These are phyloP conservation scores for Turnera subulata DNA, from an alignment of 345 rosid genomes.

Conservation along the genomic window DNA sequence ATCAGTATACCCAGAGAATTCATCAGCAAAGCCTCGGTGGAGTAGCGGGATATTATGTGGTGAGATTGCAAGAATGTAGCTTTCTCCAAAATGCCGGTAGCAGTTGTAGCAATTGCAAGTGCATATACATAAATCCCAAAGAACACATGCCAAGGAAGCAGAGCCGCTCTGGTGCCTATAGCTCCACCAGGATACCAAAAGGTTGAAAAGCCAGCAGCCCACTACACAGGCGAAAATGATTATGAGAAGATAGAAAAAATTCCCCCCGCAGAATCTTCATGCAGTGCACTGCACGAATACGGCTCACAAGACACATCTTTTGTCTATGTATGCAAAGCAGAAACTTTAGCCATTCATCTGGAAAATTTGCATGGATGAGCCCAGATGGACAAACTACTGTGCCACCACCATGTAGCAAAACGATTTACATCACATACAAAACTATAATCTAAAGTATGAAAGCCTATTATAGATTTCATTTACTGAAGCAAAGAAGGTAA, in stretches of 20 bases:
- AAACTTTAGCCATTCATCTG: neutral
- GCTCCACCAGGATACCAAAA: slow-evolving; percentile 97
- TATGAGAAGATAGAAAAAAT: too few species aligned
- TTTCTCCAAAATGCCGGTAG: slow-evolving; percentile 82
- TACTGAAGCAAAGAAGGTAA: neutral
- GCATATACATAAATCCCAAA: slow-evolving; percentile 73
- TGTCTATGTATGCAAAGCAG: neutral
- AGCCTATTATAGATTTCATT: neutral
- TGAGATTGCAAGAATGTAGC: slow-evolving; percentile 74
- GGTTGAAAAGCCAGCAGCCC: slow-evolving; percentile 78
- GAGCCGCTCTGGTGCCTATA: slow-evolving; percentile 49
- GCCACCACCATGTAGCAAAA: neutral
- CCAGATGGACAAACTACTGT: neutral
- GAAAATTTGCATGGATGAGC: neutral
- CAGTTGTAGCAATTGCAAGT: slow-evolving; percentile 57
- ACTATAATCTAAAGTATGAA: neutral
- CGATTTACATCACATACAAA: neutral
- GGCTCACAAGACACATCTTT: neutral
- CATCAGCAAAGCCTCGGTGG: slow-evolving; percentile 68
- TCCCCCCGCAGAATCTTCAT: too few species aligned
- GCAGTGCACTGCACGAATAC: neutral
- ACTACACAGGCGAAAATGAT: slow-evolving; percentile 38
- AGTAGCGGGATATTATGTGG: slow-evolving; percentile 57
- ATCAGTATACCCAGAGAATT: slow-evolving; percentile 70
- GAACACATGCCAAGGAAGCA: slow-evolving; percentile 91